Evolutionary conservation across 805 yeast genomes (phyloP), one percentile per base, ranked within the genome.

Genomic region (Yamadazyma sp.): DNA sequence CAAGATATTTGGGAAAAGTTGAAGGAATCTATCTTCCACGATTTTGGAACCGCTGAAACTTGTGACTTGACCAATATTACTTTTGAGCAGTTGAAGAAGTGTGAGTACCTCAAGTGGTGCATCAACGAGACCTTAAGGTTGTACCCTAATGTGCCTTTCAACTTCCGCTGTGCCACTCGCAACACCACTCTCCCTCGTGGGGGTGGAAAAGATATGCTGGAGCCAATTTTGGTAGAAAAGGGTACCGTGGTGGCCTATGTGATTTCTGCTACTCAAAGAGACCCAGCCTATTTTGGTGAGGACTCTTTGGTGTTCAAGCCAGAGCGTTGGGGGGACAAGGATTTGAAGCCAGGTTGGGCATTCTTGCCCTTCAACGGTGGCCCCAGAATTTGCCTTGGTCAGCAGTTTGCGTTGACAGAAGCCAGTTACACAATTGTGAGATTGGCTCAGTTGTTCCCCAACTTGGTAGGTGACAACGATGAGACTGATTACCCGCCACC

Each of bases 351-450:
- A 23, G 67, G 71, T 6, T 73, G 78, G 77, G 71, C 68, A 20
- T 73, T 68, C 52, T 53, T 73, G 21, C 78, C 78, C 17, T 73
- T 73, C 57, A 72, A 73, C 47, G 80, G 79, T 30, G 80, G 80
- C 5, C 78, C 79, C 15, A 56, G 80, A 43, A 72, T 74, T 41
- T 74, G 79, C 50, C 57, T 74, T 37, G 80, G 79, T 27, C 78
- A 74, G 58, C 78, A 74, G 54, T 73, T 72, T 54, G 80, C 79
- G 5, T 64, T 74, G 14, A 73, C 77, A 14, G 78, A 74, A 54
- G 73, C 75, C 9, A 60, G 71, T 14, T 73, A 70, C 52, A 58
- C 65, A 13, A 47, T 69, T 28, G 64, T 59, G 12, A 59, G 75
- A 44, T 49, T 71, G 22, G 36, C 47, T 16, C 59, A 54, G 44